Percentiles rank a stretch among this genome's conserved stretches.
Evolutionary conservation across 2,329 filamentous ascomycete genomes (phyloP).

Genomic region (Stylonectria norvegica): DNA sequence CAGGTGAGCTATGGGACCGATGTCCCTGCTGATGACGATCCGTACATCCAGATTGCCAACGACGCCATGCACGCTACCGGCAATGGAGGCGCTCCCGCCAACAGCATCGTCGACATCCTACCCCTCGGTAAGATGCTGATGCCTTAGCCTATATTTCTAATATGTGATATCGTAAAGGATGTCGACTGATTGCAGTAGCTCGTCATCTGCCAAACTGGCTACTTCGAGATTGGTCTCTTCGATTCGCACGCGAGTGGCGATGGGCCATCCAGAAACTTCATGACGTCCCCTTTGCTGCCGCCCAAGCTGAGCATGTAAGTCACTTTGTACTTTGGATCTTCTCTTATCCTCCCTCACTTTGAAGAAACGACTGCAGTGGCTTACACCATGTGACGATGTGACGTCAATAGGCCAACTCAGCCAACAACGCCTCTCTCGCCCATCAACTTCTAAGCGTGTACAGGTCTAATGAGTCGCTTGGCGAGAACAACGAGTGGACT

Average conservation of each 20-base stretch:
- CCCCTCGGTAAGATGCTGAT: slow-evolving; percentile 30
- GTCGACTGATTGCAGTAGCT: slow-evolving; percentile 12
- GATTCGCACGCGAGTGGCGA: slow-evolving; percentile 33
- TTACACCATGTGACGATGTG: too few species aligned
- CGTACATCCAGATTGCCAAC: slow-evolving; percentile 30
- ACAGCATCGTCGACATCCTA: slow-evolving; percentile 44
- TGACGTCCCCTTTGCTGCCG: slow-evolving; percentile 30
- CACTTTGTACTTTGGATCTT: background rate
- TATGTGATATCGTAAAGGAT: too few species aligned
- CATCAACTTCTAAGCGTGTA: slow-evolving; percentile 22
- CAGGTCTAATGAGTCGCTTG: slow-evolving; percentile 12
- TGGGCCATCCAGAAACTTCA: slow-evolving; percentile 34
- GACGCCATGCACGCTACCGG: slow-evolving; percentile 31
- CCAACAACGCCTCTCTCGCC: slow-evolving; percentile 23
- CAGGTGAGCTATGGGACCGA: slow-evolving; percentile 32
- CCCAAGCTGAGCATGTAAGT: slow-evolving; percentile 27
- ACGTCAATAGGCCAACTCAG: slow-evolving; percentile 8
- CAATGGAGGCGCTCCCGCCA: slow-evolving; percentile 30
- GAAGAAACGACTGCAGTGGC: too few species aligned
- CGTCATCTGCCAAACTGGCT: slow-evolving; percentile 29
- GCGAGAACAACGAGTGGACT: slow-evolving; percentile 22
- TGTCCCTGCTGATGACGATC: slow-evolving; percentile 27
- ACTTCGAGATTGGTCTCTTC: slow-evolving; percentile 30
- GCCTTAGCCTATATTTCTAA: too few species aligned
- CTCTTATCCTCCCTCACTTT: background rate